Evolutionary conservation across 2,329 filamentous ascomycete genomes (phyloP).

Genomic region (Aspergillus flavus): DNA sequence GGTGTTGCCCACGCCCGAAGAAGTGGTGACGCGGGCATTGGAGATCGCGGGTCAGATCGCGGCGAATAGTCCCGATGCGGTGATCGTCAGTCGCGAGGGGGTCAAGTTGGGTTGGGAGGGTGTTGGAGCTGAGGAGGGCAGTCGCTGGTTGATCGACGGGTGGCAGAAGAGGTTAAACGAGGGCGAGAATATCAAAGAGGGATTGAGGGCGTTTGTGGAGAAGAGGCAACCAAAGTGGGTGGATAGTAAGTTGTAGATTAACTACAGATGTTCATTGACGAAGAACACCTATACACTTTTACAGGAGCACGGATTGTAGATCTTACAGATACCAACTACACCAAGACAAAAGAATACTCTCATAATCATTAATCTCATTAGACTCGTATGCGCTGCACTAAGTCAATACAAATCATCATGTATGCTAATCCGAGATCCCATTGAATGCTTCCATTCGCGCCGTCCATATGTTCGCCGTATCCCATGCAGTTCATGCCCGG

Average conservation of each 20-base stretch:
- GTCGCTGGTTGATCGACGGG: constrained; percentile 58
- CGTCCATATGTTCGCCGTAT: constrained; percentile 34
- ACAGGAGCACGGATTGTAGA: too few species aligned
- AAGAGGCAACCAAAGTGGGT: constrained; percentile 69
- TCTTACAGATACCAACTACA: neutral
- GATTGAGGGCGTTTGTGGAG: constrained; percentile 74
- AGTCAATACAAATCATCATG: constrained; percentile 16
- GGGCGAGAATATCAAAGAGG: constrained; percentile 75
- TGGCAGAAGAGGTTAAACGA: constrained; percentile 63
- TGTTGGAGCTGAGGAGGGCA: constrained; percentile 65
- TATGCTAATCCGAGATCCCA: constrained; percentile 24
- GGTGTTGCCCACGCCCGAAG: constrained; percentile 40
- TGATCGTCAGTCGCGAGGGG: constrained; percentile 73
- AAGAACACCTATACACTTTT: too few species aligned
- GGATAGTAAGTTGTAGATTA: constrained; percentile 39
- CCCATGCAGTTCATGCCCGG: constrained; percentile 32
- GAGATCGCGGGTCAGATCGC: constrained; percentile 64
- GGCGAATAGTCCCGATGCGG: constrained; percentile 71
- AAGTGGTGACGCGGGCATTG: constrained; percentile 52
- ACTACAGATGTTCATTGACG: neutral
- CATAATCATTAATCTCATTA: constrained; percentile 19
- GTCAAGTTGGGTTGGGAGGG: constrained; percentile 73
- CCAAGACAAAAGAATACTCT: neutral
- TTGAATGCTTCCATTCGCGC: constrained; percentile 26
- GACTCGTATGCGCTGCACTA: constrained; percentile 24